Base-by-base conservation (phyloP, 345 rosid species). In the Pistacia atlantica region DNA sequence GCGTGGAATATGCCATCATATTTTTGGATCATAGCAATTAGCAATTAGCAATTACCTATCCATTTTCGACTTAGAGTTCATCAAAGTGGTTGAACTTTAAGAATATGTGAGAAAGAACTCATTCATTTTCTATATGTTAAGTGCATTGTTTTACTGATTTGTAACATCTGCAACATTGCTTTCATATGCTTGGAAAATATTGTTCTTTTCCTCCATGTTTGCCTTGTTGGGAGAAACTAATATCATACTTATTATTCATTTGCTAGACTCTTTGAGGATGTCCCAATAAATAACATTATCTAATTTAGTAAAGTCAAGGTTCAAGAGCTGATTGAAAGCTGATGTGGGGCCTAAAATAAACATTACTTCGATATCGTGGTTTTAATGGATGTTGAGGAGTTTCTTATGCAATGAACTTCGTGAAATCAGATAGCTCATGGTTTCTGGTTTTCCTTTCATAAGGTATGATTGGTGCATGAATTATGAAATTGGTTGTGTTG, bases 381-480 rank as follows among this genome's bases (percentile, higher is more conserved):
- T 75, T 52, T 20, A 28, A 17, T 55, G 54, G 51, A 42, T 65
- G 60, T 37, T 64, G 71, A 46, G 54, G 63, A 48, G 35, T 49
- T 56, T 38, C 49, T 64, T 54, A 37, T 37, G 54, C 38, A 37
- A 46, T 75, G 77, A 75, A 75, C 71, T 54, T 65, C 55, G 38
- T 55, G 18, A 14, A 75, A 74, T 65, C 42, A 54, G 64, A 55
- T 75, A 65, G 55, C 77, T 65, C 55, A 55, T 65, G 37, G 54
- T 65, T 20, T 64, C 37, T 48, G 57, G n/a, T 65, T 46, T 35
- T 74, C 77, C 35, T 38, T 71, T 52, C 22, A 61, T 57, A 63
- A 63, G 48, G 59, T 64, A 64, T 64, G 35, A 51, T 65, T 37
- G 71, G 56, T 56, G 25, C 55, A 57, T 57, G 72, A 57, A 45